Evolutionary conservation across 805 yeast genomes (phyloP), one percentile per base, ranked within the genome.

Genomic region (Starmerella etchellsii): DNA sequence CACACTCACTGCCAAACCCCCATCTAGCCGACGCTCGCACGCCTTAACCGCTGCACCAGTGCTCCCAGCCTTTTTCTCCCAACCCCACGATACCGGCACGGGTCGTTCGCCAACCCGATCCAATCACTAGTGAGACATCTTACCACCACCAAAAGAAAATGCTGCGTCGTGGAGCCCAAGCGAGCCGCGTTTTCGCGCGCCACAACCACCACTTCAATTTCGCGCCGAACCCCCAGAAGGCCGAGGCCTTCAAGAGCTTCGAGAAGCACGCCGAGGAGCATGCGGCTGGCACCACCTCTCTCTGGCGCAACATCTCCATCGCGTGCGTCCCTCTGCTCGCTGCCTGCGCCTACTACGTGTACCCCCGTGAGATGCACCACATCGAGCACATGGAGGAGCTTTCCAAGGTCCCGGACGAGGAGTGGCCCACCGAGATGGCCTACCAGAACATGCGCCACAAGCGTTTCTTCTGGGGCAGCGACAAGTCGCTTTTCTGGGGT

Each of bases 401-500:
- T 30, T 60, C 64, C 38, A 68, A 69, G 55, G 67, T 83, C 43
- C 63, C 84, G 26, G 96, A 87, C 62, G 88, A 79, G 54, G 94
- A 87, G 61, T 82, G 94, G 85, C 96, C 96, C 58, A 67, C 63
- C 47, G 91, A 81, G 66, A 82, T 82, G 70, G 87, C 78, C 56
- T 91, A 75, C 76, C 87, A 80, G 72, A 91, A 91, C 73, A 64
- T 85, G 55, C 83, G 97, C 76, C 61, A 63, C 60, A 78, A 76
- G 64, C 78, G 81, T 46, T 88, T 74, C 74, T 88, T 85, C 79
- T 91, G 97, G 97, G 98, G 98, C 61, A 97, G 98, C 62, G 95
- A 87, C 72, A 78, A 82, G 74, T 84, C 97, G 49, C 68, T 80
- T 61, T 91, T 91, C 81, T 91, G 98, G 98, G 84, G 84, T 71